Percentiles rank a stretch among this genome's conserved stretches.
Evolutionary conservation across 495 filamentous ascomycete genomes (phyloP).

Genomic region (Cryomyces antarcticus): DNA sequence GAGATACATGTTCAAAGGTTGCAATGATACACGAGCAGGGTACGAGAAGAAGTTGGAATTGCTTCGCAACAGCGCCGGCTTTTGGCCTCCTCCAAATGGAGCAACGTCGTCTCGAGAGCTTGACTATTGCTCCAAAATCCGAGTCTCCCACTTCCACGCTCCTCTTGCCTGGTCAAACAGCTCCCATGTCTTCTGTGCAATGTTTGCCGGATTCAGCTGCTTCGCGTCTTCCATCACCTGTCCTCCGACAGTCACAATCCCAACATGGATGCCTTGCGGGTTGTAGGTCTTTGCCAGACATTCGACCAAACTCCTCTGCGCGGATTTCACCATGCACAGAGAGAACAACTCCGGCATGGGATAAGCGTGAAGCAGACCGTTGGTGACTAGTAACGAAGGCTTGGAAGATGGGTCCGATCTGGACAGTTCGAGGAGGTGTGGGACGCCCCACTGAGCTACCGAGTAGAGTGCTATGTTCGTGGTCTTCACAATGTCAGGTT

Average conservation of each 20-base stretch:
- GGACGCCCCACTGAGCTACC: neutral
- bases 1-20: no score
- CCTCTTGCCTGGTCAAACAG: constrained; percentile 14
- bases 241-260: neutral
- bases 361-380: constrained; percentile 14
- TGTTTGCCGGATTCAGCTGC: constrained; percentile 17
- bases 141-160: neutral
- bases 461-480: neutral
- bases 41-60: no score
- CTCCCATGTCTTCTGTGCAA: constrained; percentile 21
- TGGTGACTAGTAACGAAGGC: constrained; percentile 12
- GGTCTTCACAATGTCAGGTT: neutral
- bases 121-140: no score
- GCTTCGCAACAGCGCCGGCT: no score
- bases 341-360: constrained; percentile 21
- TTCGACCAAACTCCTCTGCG: constrained; percentile 21
- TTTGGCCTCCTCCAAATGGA: no score
- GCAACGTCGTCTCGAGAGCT: no score
- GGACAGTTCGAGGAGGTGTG: neutral
- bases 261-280: neutral
- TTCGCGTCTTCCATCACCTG: constrained; percentile 15
- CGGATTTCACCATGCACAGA: constrained; percentile 22
- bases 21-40: no score
- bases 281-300: constrained; percentile 13
- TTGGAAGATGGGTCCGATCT: neutral